Evolutionary conservation across 1,284 basidiomycete species (phyloP).

Genomic region (Xanthoconium separans): DNA sequence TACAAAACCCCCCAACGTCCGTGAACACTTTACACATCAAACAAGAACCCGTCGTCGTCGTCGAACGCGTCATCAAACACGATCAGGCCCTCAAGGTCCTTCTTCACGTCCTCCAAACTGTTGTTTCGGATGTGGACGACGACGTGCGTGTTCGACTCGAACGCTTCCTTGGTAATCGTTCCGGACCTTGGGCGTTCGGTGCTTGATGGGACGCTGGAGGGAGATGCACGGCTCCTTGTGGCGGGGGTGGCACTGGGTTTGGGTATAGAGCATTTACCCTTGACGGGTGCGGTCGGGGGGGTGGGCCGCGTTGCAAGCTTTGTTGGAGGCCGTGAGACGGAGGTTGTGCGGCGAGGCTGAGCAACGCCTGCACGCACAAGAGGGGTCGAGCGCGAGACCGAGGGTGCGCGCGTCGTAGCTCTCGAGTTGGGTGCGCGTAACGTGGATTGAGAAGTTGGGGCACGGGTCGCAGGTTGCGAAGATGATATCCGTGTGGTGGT

Average conservation of each 20-base stretch:
- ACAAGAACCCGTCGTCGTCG: slow-evolving; percentile 29
- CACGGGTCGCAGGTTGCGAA: slow-evolving; percentile 25
- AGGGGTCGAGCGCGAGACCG: slow-evolving; percentile 19
- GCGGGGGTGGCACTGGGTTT: not conserved
- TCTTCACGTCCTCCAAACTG: slow-evolving; percentile 31
- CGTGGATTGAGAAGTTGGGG: slow-evolving; percentile 27
- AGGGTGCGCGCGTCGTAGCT: slow-evolving; percentile 20
- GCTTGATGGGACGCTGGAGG: not conserved
- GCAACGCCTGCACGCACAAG: not conserved
- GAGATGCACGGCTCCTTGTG: not conserved
- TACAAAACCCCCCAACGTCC: not conserved
- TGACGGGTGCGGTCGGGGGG: not conserved
- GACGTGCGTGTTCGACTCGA: slow-evolving; percentile 26
- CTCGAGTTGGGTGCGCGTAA: slow-evolving; percentile 15
- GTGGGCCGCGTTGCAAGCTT: slow-evolving; percentile 11
- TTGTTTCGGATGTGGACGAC: slow-evolving; percentile 18
- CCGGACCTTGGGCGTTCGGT: slow-evolving; percentile 22
- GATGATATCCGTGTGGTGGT: slow-evolving; percentile 3
- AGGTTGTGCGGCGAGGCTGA: slow-evolving; percentile 10
- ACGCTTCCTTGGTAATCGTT: slow-evolving; percentile 28
- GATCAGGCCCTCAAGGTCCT: slow-evolving; percentile 31
- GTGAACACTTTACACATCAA: slow-evolving; percentile 19
- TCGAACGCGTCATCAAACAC: slow-evolving; percentile 31
- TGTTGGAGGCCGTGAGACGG: slow-evolving; percentile 8
- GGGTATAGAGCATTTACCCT: slow-evolving; percentile 5